Evolutionary conservation across 2,329 filamentous ascomycete genomes (phyloP).

Genomic region (Metarhizium rileyi): DNA sequence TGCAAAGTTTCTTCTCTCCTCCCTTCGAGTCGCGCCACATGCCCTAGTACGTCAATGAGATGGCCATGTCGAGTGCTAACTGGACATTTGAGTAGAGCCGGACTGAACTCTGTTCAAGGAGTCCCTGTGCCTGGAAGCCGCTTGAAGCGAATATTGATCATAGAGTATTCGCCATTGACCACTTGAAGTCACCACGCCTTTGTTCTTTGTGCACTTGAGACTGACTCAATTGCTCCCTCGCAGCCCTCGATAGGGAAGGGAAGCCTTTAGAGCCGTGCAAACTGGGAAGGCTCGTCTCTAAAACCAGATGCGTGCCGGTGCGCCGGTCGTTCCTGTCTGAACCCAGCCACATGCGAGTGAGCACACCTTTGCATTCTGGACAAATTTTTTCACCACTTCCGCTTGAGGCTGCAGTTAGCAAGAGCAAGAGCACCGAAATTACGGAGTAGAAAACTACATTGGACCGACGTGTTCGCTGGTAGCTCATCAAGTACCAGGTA

Average conservation of each 20-base stretch:
- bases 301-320: too few relatives aligned
- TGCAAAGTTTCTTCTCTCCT: background rate
- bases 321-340: too few relatives aligned
- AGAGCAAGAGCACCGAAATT: background rate
- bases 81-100: constrained; percentile 1
- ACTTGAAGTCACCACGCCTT: too few relatives aligned
- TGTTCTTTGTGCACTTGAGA: too few relatives aligned
- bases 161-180: too few relatives aligned
- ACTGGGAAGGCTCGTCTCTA: too few relatives aligned
- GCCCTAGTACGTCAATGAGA: background rate
- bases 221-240: too few relatives aligned
- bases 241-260: background rate
- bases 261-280: too few relatives aligned
- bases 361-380: background rate
- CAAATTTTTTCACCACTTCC: background rate
- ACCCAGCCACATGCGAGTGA: background rate
- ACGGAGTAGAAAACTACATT: constrained; percentile 1
- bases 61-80: constrained; percentile 5
- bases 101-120: constrained; percentile 1
- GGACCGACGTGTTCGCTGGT: background rate
- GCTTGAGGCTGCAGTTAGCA: background rate
- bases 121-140: constrained; percentile 1
- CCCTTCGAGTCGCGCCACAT: constrained; percentile 3
- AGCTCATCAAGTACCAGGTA: constrained; percentile 1
- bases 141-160: background rate